Percentiles rank a stretch among this genome's conserved stretches.
These are phyloP conservation scores for Zychaea mexicana DNA, from an alignment of 371 early-diverging fungal genomes.

Conservation along the genomic window DNA sequence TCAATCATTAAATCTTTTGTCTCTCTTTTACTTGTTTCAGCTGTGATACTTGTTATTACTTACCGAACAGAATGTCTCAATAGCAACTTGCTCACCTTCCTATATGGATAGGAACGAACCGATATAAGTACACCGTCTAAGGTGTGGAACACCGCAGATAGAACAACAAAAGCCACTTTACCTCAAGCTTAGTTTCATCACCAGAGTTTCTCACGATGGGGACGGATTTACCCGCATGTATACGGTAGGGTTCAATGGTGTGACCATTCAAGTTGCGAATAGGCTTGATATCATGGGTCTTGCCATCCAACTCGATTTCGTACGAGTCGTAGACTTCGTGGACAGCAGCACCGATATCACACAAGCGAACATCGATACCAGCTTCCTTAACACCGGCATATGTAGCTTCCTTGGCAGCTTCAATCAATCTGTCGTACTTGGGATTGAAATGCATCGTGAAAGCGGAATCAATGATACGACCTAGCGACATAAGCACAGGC, in stretches of 20 bases:
- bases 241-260: conserved; percentile 93
- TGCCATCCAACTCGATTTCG: conserved; percentile 96
- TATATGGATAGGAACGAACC: conserved; percentile 11
- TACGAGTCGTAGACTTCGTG: conserved; percentile 98
- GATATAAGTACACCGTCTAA: neutral
- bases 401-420: conserved; percentile 97
- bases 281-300: conserved; percentile 92
- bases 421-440: conserved; percentile 85
- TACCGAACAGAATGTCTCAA: conserved; percentile 98
- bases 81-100: conserved; percentile 97
- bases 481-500: conserved; percentile 11
- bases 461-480: conserved; percentile 97
- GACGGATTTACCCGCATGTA: conserved; percentile 98
- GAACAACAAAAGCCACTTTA: neutral
- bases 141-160: neutral
- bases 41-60: no score
- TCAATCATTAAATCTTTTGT: no score
- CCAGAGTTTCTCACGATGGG: conserved; percentile 91
- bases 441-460: conserved; percentile 98
- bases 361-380: conserved; percentile 96
- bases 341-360: conserved; percentile 98
- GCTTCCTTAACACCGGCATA: conserved; percentile 95
- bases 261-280: conserved; percentile 99
- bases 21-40: no score
- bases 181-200: conserved; percentile 95